These are phyloP conservation scores for Cardamine chenopodiifolia DNA, from an alignment of 345 rosid species.

Conservation along the genomic window DNA sequence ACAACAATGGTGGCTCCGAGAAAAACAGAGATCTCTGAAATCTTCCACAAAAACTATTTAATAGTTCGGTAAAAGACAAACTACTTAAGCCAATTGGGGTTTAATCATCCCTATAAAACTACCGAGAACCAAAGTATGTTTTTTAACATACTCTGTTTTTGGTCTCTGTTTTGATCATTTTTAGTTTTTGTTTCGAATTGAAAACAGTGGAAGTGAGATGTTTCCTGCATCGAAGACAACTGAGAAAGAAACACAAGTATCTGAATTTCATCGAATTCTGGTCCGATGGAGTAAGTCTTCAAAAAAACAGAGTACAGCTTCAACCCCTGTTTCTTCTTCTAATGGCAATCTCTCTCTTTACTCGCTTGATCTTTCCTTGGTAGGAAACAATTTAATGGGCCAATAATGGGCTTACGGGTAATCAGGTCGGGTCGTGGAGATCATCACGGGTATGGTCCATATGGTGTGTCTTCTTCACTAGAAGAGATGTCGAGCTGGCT, in stretches of 20 bases:
- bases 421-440: constrained; percentile 38
- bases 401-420: constrained; percentile 48
- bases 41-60: not conserved
- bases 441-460: constrained; percentile 31
- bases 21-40: constrained; percentile 34
- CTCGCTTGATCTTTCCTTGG: constrained; percentile 59
- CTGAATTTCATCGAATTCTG: constrained; percentile 60
- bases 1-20: constrained; percentile 24
- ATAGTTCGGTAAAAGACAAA: constrained; percentile 3
- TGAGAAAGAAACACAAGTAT: constrained; percentile 43
- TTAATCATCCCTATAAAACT: not conserved
- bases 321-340: constrained; percentile 45
- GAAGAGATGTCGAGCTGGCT: constrained; percentile 47
- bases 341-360: constrained; percentile 49
- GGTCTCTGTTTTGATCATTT: not conserved
- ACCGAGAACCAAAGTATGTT: constrained; percentile 31
- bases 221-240: constrained; percentile 21
- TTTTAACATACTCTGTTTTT: constrained; percentile 18
- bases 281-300: constrained; percentile 50
- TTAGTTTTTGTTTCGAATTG: not conserved
- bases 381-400: constrained; percentile 44
- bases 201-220: constrained; percentile 35
- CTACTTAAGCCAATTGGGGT: not conserved
- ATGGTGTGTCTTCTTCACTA: constrained; percentile 36
- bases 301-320: constrained; percentile 36